Percentiles rank a stretch among this genome's conserved stretches.
phyloP scores from a whole-genome alignment of 352 stramenopile species.

The Phytophthora capsici region DNA sequence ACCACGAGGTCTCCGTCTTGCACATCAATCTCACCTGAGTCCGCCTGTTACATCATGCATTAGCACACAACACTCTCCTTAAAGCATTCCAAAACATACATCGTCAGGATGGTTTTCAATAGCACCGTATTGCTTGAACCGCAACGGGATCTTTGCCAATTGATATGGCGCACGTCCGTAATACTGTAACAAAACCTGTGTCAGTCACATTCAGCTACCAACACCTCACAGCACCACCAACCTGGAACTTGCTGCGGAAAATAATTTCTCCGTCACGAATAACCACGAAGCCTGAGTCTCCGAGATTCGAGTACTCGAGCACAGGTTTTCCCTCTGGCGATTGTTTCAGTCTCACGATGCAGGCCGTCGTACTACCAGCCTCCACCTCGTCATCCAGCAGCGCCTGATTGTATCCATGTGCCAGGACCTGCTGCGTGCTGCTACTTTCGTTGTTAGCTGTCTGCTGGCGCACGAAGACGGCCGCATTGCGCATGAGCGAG shows the following conservation, averaged over 20 bases:
- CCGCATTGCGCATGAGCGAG: slow-evolving; percentile 75
- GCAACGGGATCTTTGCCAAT: slow-evolving; percentile 74
- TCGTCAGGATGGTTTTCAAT: slow-evolving; percentile 82
- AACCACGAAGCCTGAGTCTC: slow-evolving; percentile 80
- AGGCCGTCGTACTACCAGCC: slow-evolving; percentile 79
- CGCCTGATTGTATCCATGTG: slow-evolving; percentile 64
- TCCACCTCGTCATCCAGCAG: slow-evolving; percentile 73
- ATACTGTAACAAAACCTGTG: slow-evolving; percentile 39
- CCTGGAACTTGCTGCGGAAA: slow-evolving; percentile 82
- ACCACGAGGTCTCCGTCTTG: slow-evolving; percentile 80
- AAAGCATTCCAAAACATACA: slow-evolving; percentile 38
- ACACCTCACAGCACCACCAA: slow-evolving; percentile 5
- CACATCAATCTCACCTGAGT: slow-evolving; percentile 75
- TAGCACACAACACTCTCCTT: neutral
- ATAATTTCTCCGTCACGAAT: slow-evolving; percentile 66
- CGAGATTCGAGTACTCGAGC: slow-evolving; percentile 83
- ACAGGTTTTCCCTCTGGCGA: slow-evolving; percentile 49
- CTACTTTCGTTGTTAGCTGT: slow-evolving; percentile 30
- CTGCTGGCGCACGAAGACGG: slow-evolving; percentile 51
- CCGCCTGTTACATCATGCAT: slow-evolving; percentile 46
- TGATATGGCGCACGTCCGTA: slow-evolving; percentile 81
- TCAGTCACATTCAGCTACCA: neutral
- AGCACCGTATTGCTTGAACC: slow-evolving; percentile 77
- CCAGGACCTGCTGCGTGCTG: slow-evolving; percentile 64
- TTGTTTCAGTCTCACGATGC: slow-evolving; percentile 72